Evolutionary conservation across 805 yeast genomes (phyloP), one percentile per base, ranked within the genome.

Genomic region (Saccharomycopsis schoenii): DNA sequence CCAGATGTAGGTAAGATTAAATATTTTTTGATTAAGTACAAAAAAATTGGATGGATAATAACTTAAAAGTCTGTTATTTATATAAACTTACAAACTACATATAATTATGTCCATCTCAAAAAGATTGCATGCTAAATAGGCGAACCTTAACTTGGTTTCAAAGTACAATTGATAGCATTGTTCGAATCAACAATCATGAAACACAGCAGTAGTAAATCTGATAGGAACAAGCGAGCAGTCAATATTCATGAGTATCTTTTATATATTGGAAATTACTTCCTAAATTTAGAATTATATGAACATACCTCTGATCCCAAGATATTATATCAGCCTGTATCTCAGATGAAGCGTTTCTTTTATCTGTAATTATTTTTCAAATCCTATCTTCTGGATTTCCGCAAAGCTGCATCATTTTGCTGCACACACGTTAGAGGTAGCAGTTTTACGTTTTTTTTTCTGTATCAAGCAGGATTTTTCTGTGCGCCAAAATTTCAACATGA

Each of bases 131-230:
- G 6, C 3, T 6, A 29, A 29, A 29, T 29, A 64, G 25, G 66
- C 62, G 42, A 65, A 65, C 56, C 62, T 57, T 59, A 37, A 37
- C 10, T 37, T 12, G 4, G 15, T 12, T 37, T 37, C 41, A 37
- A 37, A 37, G 15, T 14, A 37, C 12, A 37, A 12, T 14, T 11
- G 15, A 5, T 12, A 37, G 41, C 2, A 37, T 37, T 37, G 15
- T 37, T 9, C 3, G 34, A 29, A 29, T 17, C 50, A 42, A n/a
- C 5, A 10, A 12, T 24, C 8, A 17, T 17, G 24, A 42, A 42
- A 19, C 50, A 42, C 10, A 6, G n/a, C 11, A 10, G 24, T 42
- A 24, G 9, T 29, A 29, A 29, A 29, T n/a, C n/a, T n/a, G 34
- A 6, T 29, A 29, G 34, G 34, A 29, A 29, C 34, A 29, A 29